Evolutionary conservation across 768 basidiomycete species (phyloP).

Genomic region (Boletus subcaerulescens): DNA sequence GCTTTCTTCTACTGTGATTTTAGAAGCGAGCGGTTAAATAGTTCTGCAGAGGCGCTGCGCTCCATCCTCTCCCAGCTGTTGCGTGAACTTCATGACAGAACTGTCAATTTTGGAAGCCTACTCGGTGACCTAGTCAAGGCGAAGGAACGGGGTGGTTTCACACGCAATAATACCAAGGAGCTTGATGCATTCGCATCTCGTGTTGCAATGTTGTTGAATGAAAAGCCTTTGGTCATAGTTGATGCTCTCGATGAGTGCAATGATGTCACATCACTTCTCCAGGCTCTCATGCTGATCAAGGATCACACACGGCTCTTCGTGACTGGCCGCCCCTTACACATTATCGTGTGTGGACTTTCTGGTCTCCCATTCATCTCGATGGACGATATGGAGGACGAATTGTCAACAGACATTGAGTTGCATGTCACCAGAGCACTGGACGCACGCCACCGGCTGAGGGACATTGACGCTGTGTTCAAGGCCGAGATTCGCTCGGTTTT

Average conservation of each 20-base stretch:
- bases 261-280: background rate
- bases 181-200: background rate
- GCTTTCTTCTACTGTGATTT: background rate
- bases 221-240: background rate
- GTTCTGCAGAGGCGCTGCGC: background rate
- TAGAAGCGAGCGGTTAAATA: background rate
- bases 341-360: background rate
- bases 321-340: background rate
- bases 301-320: background rate
- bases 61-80: background rate
- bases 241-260: slow-evolving; percentile 2
- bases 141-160: background rate
- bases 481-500: background rate
- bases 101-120: background rate
- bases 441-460: background rate
- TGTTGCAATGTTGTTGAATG: background rate
- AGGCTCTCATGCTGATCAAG: background rate
- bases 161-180: background rate
- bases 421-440: background rate
- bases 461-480: background rate
- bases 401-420: background rate
- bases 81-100: background rate
- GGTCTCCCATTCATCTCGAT: background rate
- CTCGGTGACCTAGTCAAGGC: background rate
- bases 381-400: background rate